These are phyloP conservation scores for Vicia faba DNA, from an alignment of 306 rosid species.

Conservation along the genomic window DNA sequence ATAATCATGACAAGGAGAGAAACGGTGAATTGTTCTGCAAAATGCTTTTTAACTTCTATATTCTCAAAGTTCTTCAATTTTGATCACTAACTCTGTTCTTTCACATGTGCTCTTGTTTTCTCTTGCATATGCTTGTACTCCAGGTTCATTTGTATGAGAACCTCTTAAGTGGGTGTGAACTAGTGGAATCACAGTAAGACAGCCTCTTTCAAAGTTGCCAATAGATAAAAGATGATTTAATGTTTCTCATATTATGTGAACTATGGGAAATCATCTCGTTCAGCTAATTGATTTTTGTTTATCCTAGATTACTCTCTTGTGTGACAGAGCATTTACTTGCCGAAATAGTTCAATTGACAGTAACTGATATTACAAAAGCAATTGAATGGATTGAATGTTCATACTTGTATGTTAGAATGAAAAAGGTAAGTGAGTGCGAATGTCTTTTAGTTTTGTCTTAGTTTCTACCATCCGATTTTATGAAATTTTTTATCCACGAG, in stretches of 20 bases:
- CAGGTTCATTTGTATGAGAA: conserved; percentile 97
- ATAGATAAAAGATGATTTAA: conserved; percentile 22
- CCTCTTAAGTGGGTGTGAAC: conserved; percentile 91
- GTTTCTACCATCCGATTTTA: conserved; percentile 33
- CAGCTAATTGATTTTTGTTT: conserved; percentile 37
- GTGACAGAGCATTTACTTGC: conserved; percentile 95
- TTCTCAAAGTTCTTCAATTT: conserved; percentile 25
- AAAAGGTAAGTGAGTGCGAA: conserved; percentile 58
- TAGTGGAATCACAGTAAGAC: conserved; percentile 95
- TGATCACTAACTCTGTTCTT: conserved; percentile 12
- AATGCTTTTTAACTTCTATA: not conserved
- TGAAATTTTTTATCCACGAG: conserved; percentile 37
- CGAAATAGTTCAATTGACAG: conserved; percentile 89
- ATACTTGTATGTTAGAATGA: conserved; percentile 85
- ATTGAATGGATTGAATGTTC: conserved; percentile 97
- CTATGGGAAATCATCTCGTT: conserved; percentile 28
- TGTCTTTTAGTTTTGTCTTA: conserved; percentile 18
- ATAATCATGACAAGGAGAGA: conserved; percentile 97
- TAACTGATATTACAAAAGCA: conserved; percentile 85
- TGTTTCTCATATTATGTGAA: conserved; percentile 23
- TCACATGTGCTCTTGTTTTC: conserved; percentile 30
- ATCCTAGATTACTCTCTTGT: conserved; percentile 75
- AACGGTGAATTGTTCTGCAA: conserved; percentile 57
- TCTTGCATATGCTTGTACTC: conserved; percentile 25
- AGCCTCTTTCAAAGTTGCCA: conserved; percentile 26